These are phyloP conservation scores for Phytophthora meadii DNA, from an alignment of 352 stramenopile species.

Conservation along the genomic window DNA sequence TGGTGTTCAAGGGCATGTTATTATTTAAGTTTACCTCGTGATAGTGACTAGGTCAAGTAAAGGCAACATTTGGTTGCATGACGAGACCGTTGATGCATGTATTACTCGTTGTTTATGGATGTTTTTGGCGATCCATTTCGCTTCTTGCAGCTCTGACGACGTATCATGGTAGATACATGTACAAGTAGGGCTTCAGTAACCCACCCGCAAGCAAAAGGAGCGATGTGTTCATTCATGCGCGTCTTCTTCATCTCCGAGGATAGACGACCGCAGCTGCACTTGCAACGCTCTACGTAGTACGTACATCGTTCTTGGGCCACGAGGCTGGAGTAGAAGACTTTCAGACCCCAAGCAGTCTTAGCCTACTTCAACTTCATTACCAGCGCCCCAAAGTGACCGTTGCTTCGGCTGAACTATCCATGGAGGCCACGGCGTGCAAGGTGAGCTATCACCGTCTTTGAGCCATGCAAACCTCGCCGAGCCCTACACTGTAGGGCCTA, in stretches of 20 bases:
- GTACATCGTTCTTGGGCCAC: background rate
- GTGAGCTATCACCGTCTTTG: background rate
- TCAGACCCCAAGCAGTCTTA: slow-evolving; percentile 3
- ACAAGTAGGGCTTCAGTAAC: background rate
- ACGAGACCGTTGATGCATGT: background rate
- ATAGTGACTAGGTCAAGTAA: too few species aligned
- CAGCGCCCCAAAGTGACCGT: slow-evolving; percentile 20
- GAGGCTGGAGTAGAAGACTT: too few species aligned
- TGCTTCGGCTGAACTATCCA: slow-evolving; percentile 31
- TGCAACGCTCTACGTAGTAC: slow-evolving; percentile 9
- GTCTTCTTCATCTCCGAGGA: slow-evolving; percentile 19
- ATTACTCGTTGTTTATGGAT: too few species aligned
- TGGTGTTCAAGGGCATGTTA: background rate
- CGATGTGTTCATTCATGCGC: background rate
- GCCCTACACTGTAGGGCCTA: too few species aligned
- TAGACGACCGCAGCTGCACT: slow-evolving; percentile 22
- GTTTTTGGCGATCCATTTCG: slow-evolving; percentile 1
- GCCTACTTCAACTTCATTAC: slow-evolving; percentile 33
- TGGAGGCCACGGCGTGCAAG: slow-evolving; percentile 1
- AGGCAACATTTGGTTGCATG: slow-evolving; percentile 4
- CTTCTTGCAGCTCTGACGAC: slow-evolving; percentile 14
- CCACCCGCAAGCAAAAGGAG: slow-evolving; percentile 2
- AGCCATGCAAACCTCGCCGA: slow-evolving; percentile 20
- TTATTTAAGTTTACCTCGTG: too few species aligned
- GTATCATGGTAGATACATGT: slow-evolving; percentile 8